phyloP scores from a whole-genome alignment of 2,329 filamentous ascomycete genomes.

The Pseudogymnoascus sp. region DNA sequence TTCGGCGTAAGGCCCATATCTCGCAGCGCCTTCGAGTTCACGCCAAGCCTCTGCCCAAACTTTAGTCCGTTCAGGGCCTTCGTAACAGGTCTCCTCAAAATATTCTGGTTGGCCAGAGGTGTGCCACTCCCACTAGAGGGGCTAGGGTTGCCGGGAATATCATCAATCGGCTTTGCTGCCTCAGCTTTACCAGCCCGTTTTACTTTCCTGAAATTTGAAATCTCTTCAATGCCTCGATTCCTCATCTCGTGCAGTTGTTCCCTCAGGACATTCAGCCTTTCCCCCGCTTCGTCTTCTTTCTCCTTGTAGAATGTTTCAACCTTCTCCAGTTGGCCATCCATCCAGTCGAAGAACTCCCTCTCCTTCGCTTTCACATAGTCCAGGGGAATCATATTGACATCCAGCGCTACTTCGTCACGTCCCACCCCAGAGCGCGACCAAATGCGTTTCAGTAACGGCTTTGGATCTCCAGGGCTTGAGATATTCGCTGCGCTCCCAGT shows the following conservation, averaged over 20 bases:
- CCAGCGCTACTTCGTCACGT: constrained; percentile 17
- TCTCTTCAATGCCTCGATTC: constrained; percentile 68
- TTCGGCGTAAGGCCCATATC: constrained; percentile 35
- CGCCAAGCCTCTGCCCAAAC: constrained; percentile 34
- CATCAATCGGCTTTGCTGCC: not conserved
- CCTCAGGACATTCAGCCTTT: constrained; percentile 61
- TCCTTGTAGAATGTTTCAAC: constrained; percentile 82
- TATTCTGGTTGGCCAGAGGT: constrained; percentile 15
- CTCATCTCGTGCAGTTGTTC: constrained; percentile 91
- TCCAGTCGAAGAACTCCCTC: constrained; percentile 77
- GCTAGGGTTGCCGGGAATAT: not conserved
- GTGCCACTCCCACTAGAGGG: not conserved
- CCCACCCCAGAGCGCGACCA: not conserved
- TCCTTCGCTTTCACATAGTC: constrained; percentile 64
- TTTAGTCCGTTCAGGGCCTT: constrained; percentile 21
- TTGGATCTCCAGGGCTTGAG: not conserved
- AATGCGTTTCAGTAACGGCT: constrained; percentile 3
- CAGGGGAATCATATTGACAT: constrained; percentile 45
- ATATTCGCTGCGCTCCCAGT: not conserved
- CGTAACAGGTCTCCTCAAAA: constrained; percentile 15
- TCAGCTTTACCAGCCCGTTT: constrained; percentile 13
- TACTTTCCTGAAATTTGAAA: constrained; percentile 28
- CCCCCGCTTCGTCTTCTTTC: constrained; percentile 78
- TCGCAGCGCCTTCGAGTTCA: constrained; percentile 52
- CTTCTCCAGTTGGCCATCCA: constrained; percentile 81